Percentiles rank a stretch among this genome's conserved stretches.
phyloP scores from a whole-genome alignment of 805 yeast species.

The Candida silvicultrix region DNA sequence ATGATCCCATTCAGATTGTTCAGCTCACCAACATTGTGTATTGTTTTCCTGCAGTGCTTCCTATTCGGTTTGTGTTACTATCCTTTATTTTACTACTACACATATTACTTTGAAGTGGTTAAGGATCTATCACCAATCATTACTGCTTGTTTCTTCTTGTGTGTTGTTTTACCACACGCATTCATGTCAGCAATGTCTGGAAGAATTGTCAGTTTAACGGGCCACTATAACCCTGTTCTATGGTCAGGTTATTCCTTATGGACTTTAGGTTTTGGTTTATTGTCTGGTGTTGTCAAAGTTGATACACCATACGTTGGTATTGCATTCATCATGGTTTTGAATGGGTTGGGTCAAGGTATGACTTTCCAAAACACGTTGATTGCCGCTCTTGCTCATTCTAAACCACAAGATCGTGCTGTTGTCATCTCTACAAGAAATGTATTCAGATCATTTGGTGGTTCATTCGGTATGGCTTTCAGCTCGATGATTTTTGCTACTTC shows the following conservation, averaged over 20 bases:
- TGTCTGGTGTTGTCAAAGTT: neutral
- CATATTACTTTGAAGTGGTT: slow-evolving; percentile 30
- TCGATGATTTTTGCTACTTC: slow-evolving; percentile 7
- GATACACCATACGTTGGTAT: slow-evolving; percentile 22
- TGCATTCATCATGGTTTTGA: slow-evolving; percentile 23
- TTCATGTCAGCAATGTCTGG: slow-evolving; percentile 4
- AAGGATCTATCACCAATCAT: slow-evolving; percentile 20
- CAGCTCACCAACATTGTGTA: slow-evolving; percentile 26
- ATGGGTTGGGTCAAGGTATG: slow-evolving; percentile 30
- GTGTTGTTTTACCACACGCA: slow-evolving; percentile 5
- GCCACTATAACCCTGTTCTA: slow-evolving; percentile 10
- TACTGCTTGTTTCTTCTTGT: slow-evolving; percentile 3
- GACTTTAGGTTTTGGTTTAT: slow-evolving; percentile 2
- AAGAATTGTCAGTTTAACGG: slow-evolving; percentile 1
- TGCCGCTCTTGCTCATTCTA: slow-evolving; percentile 51
- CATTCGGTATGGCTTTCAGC: slow-evolving; percentile 45
- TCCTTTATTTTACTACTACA: slow-evolving; percentile 39
- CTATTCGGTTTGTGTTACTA: slow-evolving; percentile 43
- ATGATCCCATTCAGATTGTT: slow-evolving; percentile 47
- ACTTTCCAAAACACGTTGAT: slow-evolving; percentile 18
- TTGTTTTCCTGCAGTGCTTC: slow-evolving; percentile 27
- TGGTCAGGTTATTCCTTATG: slow-evolving; percentile 26
- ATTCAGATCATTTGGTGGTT: slow-evolving; percentile 51
- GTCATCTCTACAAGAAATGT: slow-evolving; percentile 51
- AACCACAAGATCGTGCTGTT: slow-evolving; percentile 47